Evolutionary conservation across 805 yeast genomes (phyloP), one percentile per base, ranked within the genome.

Genomic region (Saccharomycopsis selenospora): DNA sequence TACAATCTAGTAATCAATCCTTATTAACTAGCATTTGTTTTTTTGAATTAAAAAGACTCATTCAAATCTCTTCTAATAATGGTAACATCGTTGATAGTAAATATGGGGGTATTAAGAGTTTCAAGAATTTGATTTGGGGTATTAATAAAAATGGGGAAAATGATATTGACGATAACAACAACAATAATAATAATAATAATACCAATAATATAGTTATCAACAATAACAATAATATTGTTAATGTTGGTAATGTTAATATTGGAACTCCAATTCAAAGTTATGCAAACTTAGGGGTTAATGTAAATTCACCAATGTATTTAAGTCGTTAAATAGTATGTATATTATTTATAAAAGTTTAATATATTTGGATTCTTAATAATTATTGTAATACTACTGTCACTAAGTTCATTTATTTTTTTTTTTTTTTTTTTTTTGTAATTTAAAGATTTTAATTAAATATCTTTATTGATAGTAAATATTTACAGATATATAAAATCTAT

Each of bases 1-100:
- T 67, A 10, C 69, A 67, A 40, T 73, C 76, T 2, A 76, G 76
- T 13, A 61, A 66, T 27, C 76, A 71, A 47, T 63, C 75, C 11
- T 55, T 70, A 46, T 59, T 72, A 6, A 65, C 75, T 2, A 63
- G 64, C 28, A 59, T 64, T 29, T 67, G 73, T 47, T 71, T 70
- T 54, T 71, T 71, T 52, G 75, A 72, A 45, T 53, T 70, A 5
- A 54, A 45, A 43, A 46, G 52, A 29, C 30, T 51, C 4, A 38
- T 53, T 27, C 14, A 46, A 11, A 20, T 51, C 7, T 28, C 49
- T 10, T 18, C 25, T n/a, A 42, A 42, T 11, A 17, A 33, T n/a
- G 27, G 3, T 7, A 6, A 42, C 11, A 42, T 20, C 14, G 42
- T 13, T 20, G 40, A 30, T 27, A 43, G 40, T 18, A 47, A 43